Conservation (phyloP, 164 flowering plant genomes). For the Vitis rotundifolia region DNA sequence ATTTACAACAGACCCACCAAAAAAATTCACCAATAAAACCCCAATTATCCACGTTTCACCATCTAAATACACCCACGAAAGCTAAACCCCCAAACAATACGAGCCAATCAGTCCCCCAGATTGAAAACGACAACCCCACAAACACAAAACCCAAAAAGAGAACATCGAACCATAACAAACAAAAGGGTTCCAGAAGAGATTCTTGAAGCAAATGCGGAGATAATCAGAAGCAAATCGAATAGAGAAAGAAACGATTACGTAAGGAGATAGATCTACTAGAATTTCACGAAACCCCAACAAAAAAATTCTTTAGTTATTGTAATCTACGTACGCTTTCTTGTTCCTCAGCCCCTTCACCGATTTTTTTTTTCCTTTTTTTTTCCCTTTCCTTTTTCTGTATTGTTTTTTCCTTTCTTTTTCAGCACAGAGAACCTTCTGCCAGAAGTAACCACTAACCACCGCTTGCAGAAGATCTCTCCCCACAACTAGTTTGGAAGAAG, state of each 20-base stretch:
- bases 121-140: not conserved
- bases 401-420: not conserved
- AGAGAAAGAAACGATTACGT: not conserved
- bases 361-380: not conserved
- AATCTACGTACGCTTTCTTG: not conserved
- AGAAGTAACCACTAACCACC: conserved; percentile 16
- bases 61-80: not conserved
- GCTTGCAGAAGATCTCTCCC: conserved; percentile 22
- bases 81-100: not conserved
- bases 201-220: not conserved
- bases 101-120: not conserved
- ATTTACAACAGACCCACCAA: too few relatives aligned
- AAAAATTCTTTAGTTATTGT: not conserved
- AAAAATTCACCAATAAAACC: too few relatives aligned
- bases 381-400: not conserved
- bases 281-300: not conserved
- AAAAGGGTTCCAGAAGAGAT: too few relatives aligned
- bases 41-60: too few relatives aligned
- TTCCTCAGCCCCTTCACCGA: not conserved
- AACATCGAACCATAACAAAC: too few relatives aligned
- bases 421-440: conserved; percentile 29
- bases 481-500: conserved; percentile 13
- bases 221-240: not conserved
- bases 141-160: not conserved
- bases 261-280: too few relatives aligned